phyloP scores from a whole-genome alignment of 768 basidiomycete species.

The Russula ochroleuca region DNA sequence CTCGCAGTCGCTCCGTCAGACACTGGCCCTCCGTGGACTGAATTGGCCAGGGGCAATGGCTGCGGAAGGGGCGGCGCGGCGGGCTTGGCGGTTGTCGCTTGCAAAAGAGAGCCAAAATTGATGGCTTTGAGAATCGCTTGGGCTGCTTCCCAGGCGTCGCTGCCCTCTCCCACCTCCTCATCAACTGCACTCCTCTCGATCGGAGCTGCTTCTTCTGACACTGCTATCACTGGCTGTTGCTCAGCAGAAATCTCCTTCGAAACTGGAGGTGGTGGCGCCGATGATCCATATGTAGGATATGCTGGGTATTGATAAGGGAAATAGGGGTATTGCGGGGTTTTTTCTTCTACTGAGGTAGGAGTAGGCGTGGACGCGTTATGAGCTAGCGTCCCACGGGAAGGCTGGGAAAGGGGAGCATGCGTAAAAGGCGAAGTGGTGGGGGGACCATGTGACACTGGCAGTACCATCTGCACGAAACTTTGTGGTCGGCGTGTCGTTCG shows the following conservation, averaged over 20 bases:
- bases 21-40: background rate
- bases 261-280: constrained; percentile 24
- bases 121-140: constrained; percentile 74
- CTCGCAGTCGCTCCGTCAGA: background rate
- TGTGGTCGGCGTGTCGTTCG: constrained; percentile 80
- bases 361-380: constrained; percentile 37
- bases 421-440: constrained; percentile 21
- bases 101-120: constrained; percentile 57
- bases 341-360: constrained; percentile 30
- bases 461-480: constrained; percentile 39
- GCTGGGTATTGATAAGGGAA: constrained; percentile 40
- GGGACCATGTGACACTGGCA: constrained; percentile 12
- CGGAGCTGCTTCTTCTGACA: background rate
- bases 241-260: constrained; percentile 6
- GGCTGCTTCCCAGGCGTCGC: constrained; percentile 71
- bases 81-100: constrained; percentile 34
- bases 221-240: constrained; percentile 1
- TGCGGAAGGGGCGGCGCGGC: constrained; percentile 20
- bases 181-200: constrained; percentile 20
- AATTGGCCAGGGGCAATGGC: background rate
- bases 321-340: constrained; percentile 37
- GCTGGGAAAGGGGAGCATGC: constrained; percentile 15
- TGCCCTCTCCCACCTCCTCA: constrained; percentile 41
- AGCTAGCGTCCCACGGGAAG: constrained; percentile 21
- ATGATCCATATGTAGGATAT: constrained; percentile 33